Evolutionary conservation across 495 filamentous ascomycete species (phyloP), one percentile per base, ranked within the genome.

Genomic region (Penicillium atrosanguineum): DNA sequence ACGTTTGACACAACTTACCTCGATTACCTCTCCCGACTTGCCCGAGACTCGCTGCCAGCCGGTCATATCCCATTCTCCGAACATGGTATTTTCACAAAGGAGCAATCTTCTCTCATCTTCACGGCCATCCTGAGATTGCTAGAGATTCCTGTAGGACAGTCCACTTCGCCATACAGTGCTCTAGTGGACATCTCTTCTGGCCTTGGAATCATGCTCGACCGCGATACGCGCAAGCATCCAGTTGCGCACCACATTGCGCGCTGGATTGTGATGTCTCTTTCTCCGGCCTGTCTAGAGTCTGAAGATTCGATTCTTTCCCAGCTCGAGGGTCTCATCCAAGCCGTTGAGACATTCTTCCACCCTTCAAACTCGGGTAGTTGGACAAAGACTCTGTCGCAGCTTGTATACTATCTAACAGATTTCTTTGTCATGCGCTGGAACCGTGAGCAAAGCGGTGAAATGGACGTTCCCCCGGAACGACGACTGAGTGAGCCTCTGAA

Each of bases 341-440:
- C 90, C 14, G 87, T 97, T 42, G 94, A 99, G 67, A 99, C 94
- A 2, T 99, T 97, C 73, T 99, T 96, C 77, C 94, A 99, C 58
- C 94, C 94, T 16, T 97, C 95, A 11, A 99, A 99, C 67, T 89
- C 94, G 43, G 94, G 94, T 8, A 73, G 65, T 37, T 99, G 94
- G 94, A 96, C 93, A 0, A 90, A 85, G 64, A 90, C 90, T 44
- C 73, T 99, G 16, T 86, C 90, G 0, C 92, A 97, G 63, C 76
- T 99, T 44, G 87, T 95, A 23, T 97, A 88, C 69, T 97, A 95
- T 69, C 79, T 97, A 3, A 85, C 90, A 6, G 94, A 99, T 67
- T 92, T 96, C 63, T 99, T 99, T 62, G 89, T 97, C 26, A 96
- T 96, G 79, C 87, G 94, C 26, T 97, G 91, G 91, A 96, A 97